Evolutionary conservation across 1,284 basidiomycete species (phyloP).

Genomic region (Ganoderma resinaceum): DNA sequence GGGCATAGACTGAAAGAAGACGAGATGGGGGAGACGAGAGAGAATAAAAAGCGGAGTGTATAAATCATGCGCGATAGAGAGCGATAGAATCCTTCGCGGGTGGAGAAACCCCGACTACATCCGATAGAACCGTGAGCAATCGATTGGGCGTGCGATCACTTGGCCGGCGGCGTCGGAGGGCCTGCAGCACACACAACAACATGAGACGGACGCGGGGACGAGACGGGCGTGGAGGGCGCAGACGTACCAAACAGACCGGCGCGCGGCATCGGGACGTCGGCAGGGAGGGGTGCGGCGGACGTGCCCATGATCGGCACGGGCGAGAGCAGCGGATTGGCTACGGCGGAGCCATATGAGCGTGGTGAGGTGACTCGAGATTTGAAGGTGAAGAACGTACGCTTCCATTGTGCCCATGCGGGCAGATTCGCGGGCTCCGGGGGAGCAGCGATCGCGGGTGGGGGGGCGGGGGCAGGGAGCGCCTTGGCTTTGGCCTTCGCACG

Average conservation of each 20-base stretch:
- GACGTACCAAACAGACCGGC: constrained; percentile 68
- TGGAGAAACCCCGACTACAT: background rate
- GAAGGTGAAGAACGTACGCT: constrained; percentile 53
- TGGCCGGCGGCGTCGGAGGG: constrained; percentile 65
- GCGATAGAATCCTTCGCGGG: background rate
- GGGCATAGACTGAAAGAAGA: background rate
- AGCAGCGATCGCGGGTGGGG: constrained; percentile 42
- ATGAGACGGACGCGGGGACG: background rate
- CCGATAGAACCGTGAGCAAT: constrained; percentile 2
- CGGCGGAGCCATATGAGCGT: constrained; percentile 1
- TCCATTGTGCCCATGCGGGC: constrained; percentile 82
- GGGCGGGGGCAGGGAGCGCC: constrained; percentile 47
- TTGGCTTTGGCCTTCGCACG: constrained; percentile 46
- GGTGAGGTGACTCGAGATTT: background rate
- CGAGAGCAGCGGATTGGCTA: constrained; percentile 63
- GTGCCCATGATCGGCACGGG: constrained; percentile 50
- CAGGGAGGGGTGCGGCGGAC: constrained; percentile 44
- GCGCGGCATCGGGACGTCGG: constrained; percentile 49
- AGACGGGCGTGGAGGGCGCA: background rate
- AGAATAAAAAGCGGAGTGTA: background rate
- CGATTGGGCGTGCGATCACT: constrained; percentile 41
- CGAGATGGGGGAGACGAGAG: background rate
- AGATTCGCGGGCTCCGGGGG: constrained; percentile 52
- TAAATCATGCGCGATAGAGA: constrained; percentile 4
- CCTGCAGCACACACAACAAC: constrained; percentile 42